phyloP scores from a whole-genome alignment of 2,329 filamentous ascomycete genomes.

The Claviceps pusilla region DNA sequence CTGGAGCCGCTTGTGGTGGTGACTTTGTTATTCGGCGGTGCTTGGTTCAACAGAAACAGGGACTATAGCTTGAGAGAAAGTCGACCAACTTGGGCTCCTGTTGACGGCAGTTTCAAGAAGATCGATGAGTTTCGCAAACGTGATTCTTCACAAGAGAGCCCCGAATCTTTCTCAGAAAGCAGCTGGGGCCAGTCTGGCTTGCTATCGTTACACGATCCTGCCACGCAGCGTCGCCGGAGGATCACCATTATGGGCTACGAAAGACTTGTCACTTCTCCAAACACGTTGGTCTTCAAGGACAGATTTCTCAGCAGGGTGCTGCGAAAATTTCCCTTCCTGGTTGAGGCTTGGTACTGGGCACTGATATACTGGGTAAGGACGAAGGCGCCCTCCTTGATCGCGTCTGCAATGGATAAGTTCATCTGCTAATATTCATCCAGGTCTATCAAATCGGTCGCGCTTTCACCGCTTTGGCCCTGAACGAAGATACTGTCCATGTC shows the following conservation, averaged over 20 bases:
- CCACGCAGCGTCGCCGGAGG: slow-evolving; percentile 18
- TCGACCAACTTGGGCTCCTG: slow-evolving; percentile 9
- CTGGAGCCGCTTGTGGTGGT: slow-evolving; percentile 28
- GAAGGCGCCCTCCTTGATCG: background rate
- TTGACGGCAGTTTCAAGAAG: slow-evolving; percentile 12
- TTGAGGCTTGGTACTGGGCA: slow-evolving; percentile 62
- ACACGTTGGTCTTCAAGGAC: slow-evolving; percentile 44
- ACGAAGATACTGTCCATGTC: slow-evolving; percentile 52
- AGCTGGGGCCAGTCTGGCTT: slow-evolving; percentile 13
- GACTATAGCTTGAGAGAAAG: slow-evolving; percentile 18
- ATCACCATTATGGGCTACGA: slow-evolving; percentile 19
- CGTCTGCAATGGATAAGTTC: background rate
- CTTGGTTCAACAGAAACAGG: slow-evolving; percentile 28
- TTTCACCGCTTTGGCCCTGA: slow-evolving; percentile 53
- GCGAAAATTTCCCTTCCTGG: slow-evolving; percentile 53
- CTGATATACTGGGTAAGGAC: slow-evolving; percentile 8
- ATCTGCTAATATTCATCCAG: slow-evolving; percentile 21
- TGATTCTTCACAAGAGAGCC: slow-evolving; percentile 12
- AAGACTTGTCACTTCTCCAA: slow-evolving; percentile 17
- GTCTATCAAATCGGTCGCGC: slow-evolving; percentile 62
- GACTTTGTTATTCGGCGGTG: slow-evolving; percentile 28
- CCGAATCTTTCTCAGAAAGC: slow-evolving; percentile 7
- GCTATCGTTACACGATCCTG: slow-evolving; percentile 15
- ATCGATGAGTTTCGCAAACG: slow-evolving; percentile 16
- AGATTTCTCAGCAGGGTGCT: slow-evolving; percentile 49